phyloP scores from a whole-genome alignment of 1,284 basidiomycete species.

The Puccinia triticina region DNA sequence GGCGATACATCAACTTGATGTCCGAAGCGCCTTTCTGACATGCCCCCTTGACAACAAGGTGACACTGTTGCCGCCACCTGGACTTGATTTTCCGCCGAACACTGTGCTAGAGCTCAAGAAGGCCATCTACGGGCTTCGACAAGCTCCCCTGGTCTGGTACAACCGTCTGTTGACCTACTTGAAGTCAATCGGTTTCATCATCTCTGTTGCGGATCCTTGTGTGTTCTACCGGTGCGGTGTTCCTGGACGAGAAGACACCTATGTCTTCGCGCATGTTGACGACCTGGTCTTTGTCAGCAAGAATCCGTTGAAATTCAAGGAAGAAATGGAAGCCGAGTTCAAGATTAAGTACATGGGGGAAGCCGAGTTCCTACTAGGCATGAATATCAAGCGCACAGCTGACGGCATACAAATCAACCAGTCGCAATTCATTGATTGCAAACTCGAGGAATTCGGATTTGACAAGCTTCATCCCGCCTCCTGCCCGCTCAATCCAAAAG shows the following conservation, averaged over 20 bases:
- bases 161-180: neutral
- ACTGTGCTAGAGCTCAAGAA: neutral
- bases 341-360: no score
- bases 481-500: neutral
- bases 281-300: no score
- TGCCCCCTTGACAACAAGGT: neutral
- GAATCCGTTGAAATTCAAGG: no score
- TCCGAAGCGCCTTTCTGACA: no score
- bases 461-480: neutral
- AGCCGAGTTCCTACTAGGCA: neutral
- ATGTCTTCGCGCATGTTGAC: no score
- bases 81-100: neutral
- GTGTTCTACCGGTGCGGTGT: neutral
- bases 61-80: neutral
- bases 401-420: neutral
- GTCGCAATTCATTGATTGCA: neutral
- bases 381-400: neutral
- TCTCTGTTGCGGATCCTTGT: neutral
- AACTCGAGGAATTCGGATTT: neutral
- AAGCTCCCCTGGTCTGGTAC: slow-evolving; percentile 13
- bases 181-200: neutral
- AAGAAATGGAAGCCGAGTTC: no score
- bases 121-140: slow-evolving; percentile 6
- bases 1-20: neutral
- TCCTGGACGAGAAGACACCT: no score